These are phyloP conservation scores for Rutstroemia sp. DNA, from an alignment of 2,329 filamentous ascomycete genomes.

Conservation along the genomic window DNA sequence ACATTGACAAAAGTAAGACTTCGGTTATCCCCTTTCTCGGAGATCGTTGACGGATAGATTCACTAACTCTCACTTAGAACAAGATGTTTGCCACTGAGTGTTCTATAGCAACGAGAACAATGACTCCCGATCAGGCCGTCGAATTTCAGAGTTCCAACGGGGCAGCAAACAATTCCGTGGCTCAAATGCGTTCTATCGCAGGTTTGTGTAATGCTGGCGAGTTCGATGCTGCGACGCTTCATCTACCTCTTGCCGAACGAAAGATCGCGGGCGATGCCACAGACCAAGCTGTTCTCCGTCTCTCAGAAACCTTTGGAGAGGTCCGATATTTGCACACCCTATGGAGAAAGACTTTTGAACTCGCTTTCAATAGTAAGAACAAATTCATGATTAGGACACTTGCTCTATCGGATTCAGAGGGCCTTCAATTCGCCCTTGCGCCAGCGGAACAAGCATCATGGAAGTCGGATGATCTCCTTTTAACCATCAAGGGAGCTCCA, in stretches of 20 bases:
- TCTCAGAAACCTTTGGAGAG: slow-evolving; percentile 56
- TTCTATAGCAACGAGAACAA: slow-evolving; percentile 43
- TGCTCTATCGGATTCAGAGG: slow-evolving; percentile 38
- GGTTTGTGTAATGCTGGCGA: slow-evolving; percentile 68
- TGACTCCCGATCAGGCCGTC: slow-evolving; percentile 38
- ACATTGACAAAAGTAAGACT: slow-evolving; percentile 44
- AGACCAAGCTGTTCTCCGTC: slow-evolving; percentile 64
- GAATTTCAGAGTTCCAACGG: slow-evolving; percentile 30
- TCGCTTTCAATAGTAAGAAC: slow-evolving; percentile 75
- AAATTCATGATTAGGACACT: slow-evolving; percentile 66
- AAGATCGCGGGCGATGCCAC: slow-evolving; percentile 68
- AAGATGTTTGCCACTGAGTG: slow-evolving; percentile 67
- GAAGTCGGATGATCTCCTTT: slow-evolving; percentile 28
- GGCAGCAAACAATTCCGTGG: slow-evolving; percentile 35
- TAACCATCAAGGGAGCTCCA: slow-evolving; percentile 71
- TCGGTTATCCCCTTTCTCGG: neutral
- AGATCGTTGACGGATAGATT: neutral
- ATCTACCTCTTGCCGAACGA: slow-evolving; percentile 50
- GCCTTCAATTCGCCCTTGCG: slow-evolving; percentile 11
- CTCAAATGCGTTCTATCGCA: slow-evolving; percentile 52
- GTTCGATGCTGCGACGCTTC: slow-evolving; percentile 57
- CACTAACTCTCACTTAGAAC: slow-evolving; percentile 37
- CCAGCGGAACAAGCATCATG: slow-evolving; percentile 8
- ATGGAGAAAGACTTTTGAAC: slow-evolving; percentile 58
- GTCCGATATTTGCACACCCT: slow-evolving; percentile 50